Percentiles rank a stretch among this genome's conserved stretches.
These are phyloP conservation scores for Neodidymelliopsis sp. DNA, from an alignment of 2,329 filamentous ascomycete genomes.

Conservation along the genomic window DNA sequence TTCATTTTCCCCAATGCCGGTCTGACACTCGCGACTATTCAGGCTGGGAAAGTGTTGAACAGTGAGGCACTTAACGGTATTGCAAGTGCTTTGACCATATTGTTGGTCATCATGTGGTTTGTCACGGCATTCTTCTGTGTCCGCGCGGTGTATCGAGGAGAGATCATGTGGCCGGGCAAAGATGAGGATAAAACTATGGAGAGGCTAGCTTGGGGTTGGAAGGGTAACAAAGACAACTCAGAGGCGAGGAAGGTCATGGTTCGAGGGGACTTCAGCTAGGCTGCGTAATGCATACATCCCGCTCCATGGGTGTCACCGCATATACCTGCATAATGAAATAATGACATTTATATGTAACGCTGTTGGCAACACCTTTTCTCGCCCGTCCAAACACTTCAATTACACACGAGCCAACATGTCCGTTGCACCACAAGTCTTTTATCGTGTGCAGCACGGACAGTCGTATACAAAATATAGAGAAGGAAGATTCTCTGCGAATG, in stretches of 20 bases:
- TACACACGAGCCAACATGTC: too few relatives aligned
- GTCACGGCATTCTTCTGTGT: constrained; percentile 60
- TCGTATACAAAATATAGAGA: neutral
- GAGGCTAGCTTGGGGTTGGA: constrained; percentile 34
- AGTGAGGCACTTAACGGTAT: constrained; percentile 63
- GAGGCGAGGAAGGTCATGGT: constrained; percentile 14
- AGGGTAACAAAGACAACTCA: constrained; percentile 26
- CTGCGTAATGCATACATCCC: neutral
- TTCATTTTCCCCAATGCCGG: constrained; percentile 73
- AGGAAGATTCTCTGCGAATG: neutral
- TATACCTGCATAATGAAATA: too few relatives aligned
- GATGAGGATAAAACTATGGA: constrained; percentile 46
- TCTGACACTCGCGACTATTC: constrained; percentile 66
- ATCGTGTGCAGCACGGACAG: neutral
- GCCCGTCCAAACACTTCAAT: too few relatives aligned
- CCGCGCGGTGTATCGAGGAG: constrained; percentile 57
- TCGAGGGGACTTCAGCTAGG: constrained; percentile 1
- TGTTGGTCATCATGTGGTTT: constrained; percentile 64
- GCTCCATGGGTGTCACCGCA: neutral
- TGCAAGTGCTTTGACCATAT: constrained; percentile 63
- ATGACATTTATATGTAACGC: too few relatives aligned
- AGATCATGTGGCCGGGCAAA: constrained; percentile 63
- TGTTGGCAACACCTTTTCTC: neutral
- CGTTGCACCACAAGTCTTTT: neutral
- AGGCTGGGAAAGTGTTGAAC: constrained; percentile 61